These are phyloP conservation scores for Colletotrichum horii DNA, from an alignment of 2,329 filamentous ascomycete genomes.

Conservation along the genomic window DNA sequence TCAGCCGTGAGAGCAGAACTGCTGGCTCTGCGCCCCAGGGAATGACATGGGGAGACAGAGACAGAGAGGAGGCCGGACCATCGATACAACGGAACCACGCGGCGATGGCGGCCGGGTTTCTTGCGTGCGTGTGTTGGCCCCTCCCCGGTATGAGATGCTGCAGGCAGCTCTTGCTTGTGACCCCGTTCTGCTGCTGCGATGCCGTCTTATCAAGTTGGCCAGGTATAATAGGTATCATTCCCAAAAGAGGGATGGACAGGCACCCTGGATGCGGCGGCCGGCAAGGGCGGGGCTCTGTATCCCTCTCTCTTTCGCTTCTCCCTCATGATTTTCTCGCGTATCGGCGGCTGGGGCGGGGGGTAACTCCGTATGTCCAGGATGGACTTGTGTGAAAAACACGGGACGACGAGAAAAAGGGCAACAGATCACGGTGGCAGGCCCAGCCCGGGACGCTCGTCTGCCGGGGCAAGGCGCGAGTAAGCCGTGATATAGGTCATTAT, in stretches of 20 bases:
- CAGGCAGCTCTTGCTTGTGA: not conserved
- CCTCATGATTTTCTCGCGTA: conserved; percentile 8
- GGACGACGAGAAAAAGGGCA: not conserved
- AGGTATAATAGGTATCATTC: not conserved
- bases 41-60: not conserved
- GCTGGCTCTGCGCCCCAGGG: not conserved
- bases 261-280: not conserved
- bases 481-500: not conserved
- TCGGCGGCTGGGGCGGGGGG: not conserved
- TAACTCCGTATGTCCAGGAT: not conserved
- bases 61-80: not conserved
- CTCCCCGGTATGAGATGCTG: not conserved
- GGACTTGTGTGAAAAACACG: not conserved
- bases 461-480: not conserved
- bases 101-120: not conserved
- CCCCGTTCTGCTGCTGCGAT: not conserved
- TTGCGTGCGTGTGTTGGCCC: not conserved
- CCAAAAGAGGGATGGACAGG: not conserved
- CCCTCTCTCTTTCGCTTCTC: conserved; percentile 8
- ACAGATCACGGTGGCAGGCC: not conserved
- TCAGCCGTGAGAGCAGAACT: not conserved
- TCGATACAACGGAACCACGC: not conserved
- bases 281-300: not conserved
- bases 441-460: not conserved
- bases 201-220: not conserved